Conservation (phyloP, 331 rosid genomes). For the Arachis monticola region DNA sequence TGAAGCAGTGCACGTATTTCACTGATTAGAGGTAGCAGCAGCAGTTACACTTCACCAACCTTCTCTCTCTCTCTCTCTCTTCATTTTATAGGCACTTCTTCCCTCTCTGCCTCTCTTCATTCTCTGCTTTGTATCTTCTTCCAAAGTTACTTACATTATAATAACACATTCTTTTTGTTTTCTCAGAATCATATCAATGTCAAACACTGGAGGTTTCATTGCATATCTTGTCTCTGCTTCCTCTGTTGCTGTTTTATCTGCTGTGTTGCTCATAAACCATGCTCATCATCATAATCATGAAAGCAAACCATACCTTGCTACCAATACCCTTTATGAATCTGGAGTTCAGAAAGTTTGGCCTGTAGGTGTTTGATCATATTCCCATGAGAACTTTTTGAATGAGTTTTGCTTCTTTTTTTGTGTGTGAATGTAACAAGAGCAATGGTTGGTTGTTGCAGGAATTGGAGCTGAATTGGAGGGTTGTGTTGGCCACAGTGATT, state of each 20-base stretch:
- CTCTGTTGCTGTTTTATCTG: conserved; percentile 58
- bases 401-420: not conserved
- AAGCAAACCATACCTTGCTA: conserved; percentile 1
- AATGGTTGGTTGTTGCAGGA: conserved; percentile 51
- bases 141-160: no score
- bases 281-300: not conserved
- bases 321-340: conserved; percentile 11
- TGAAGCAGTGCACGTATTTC: not conserved
- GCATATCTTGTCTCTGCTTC: conserved; percentile 64
- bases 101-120: not conserved
- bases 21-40: not conserved
- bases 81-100: not conserved
- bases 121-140: not conserved
- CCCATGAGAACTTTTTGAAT: not conserved
- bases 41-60: not conserved
- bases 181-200: conserved; percentile 38
- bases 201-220: conserved; percentile 52
- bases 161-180: no score
- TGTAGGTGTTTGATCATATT: conserved; percentile 41
- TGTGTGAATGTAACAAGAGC: not conserved
- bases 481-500: conserved; percentile 67
- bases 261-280: conserved; percentile 41
- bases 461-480: conserved; percentile 66
- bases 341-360: conserved; percentile 65
- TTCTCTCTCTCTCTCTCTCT: not conserved